Percentiles rank a stretch among this genome's conserved stretches.
Conservation (phyloP, 169 alveolate species). For the Cyclospora cayetanensis region DNA sequence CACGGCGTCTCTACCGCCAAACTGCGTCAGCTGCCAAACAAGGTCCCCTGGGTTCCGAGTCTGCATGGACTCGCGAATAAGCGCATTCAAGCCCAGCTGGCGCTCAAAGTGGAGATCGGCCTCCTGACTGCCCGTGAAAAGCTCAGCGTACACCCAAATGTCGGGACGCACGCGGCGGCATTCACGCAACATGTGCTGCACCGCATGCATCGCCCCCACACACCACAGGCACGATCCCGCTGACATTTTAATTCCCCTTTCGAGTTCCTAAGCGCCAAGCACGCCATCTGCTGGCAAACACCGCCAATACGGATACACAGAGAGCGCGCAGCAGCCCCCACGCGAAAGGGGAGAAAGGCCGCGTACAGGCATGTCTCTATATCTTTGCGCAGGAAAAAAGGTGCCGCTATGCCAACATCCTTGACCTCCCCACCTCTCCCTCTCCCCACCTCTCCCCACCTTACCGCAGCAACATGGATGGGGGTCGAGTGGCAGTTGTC, state of each 20-base stretch:
- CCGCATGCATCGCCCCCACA: background rate
- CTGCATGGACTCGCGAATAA: constrained; percentile 90
- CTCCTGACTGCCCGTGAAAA: constrained; percentile 88
- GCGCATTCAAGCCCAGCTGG: constrained; percentile 88
- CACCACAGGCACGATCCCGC: too few relatives aligned
- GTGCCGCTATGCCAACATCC: too few relatives aligned
- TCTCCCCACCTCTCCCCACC: too few relatives aligned
- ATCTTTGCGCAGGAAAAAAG: too few relatives aligned
- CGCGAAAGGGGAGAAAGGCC: too few relatives aligned
- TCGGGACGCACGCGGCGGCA: constrained; percentile 91
- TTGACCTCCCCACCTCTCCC: too few relatives aligned
- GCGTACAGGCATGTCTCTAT: too few relatives aligned
- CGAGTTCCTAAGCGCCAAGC: too few relatives aligned
- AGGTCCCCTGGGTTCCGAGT: constrained; percentile 71
- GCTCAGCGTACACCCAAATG: constrained; percentile 91
- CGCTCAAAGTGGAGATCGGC: constrained; percentile 88
- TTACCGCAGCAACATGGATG: constrained; percentile 86
- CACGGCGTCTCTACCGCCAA: constrained; percentile 16
- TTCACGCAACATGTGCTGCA: constrained; percentile 84
- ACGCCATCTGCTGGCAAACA: too few relatives aligned
- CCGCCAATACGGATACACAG: too few relatives aligned
- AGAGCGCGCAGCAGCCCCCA: too few relatives aligned
- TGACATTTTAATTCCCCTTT: too few relatives aligned
- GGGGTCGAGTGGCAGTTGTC: constrained; percentile 97
- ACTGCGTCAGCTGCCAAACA: constrained; percentile 3